These are phyloP conservation scores for Cladosporium sp. DNA, from an alignment of 2,329 filamentous ascomycete genomes.

Conservation along the genomic window DNA sequence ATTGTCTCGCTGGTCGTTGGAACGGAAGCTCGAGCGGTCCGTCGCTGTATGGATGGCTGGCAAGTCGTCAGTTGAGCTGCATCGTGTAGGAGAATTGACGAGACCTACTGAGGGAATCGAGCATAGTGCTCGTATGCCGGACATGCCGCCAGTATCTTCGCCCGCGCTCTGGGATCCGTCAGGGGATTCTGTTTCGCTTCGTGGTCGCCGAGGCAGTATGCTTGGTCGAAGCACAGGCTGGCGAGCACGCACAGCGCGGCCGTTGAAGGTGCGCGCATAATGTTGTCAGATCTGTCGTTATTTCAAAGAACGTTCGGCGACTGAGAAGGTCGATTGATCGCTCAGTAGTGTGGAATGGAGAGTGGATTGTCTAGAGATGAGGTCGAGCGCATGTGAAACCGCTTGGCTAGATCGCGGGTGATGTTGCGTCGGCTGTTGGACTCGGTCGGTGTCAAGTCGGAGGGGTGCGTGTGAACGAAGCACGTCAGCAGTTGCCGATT, in stretches of 20 bases:
- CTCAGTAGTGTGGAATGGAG: neutral
- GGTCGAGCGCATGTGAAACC: conserved; percentile 10
- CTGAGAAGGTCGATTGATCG: conserved; percentile 1
- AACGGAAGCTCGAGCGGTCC: conserved; percentile 78
- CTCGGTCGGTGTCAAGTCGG: no score
- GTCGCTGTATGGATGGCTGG: conserved; percentile 70
- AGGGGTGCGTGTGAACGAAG: no score
- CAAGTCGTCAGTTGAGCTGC: conserved; percentile 14
- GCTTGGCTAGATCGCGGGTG: neutral
- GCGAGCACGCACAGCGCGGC: conserved; percentile 28
- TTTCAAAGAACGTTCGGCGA: neutral
- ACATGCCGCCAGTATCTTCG: conserved; percentile 34
- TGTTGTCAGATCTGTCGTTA: neutral
- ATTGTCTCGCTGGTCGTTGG: conserved; percentile 75
- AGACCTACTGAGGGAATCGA: conserved; percentile 33
- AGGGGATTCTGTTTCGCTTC: conserved; percentile 23
- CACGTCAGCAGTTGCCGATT: no score
- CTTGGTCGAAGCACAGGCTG: conserved; percentile 25
- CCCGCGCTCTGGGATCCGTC: conserved; percentile 25
- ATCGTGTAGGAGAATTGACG: neutral
- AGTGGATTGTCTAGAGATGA: conserved; percentile 9
- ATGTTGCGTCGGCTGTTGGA: neutral
- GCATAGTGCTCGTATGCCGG: conserved; percentile 37
- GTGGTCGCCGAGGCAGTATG: conserved; percentile 14
- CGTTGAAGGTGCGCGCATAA: conserved; percentile 24